Evolutionary conservation across 306 rosid species (phyloP), one percentile per base, ranked within the genome.

Genomic region (Lathyrus sativus): DNA sequence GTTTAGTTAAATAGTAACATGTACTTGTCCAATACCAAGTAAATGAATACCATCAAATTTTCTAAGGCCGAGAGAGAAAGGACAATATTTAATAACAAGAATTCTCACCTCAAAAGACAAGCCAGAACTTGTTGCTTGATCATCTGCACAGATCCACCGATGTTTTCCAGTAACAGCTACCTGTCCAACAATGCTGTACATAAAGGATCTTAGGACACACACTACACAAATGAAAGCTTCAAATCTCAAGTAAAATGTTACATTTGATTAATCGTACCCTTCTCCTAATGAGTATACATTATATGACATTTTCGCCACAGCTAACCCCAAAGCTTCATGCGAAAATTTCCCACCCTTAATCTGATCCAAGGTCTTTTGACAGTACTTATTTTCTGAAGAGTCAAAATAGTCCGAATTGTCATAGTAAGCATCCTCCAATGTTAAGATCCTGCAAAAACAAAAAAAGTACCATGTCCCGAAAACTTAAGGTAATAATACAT

Each of bases 351-450:
- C 85, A 69, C 76, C 83, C 8, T 66, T 82, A 58, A 78, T 79
- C 75, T 66, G 85, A 33, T 85, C 89, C 68, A 70, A 55, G 56
- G 82, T 77, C 77, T 79, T 84, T 61, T 72, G 87, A 78, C 73
- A 66, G 80, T 74, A 61, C 65, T 77, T 68, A 73, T 66, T 81
- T 75, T 67, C 84, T 6, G 86, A 78, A 29, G 82, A 43, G 60
- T 84, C 77, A 61, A 79, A 62, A 65, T 81, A 78, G 70, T 80
- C 83, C 49, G 76, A 79, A 70, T 80, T 86, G 82, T 83, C 90
- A 80, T 80, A 95, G 85, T 88, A 95, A 65, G 85, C 97, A 31
- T 95, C 96, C 80, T 91, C 97, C 89, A 89, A 95, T 62, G 97
- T 95, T 83, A 95, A 73, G 72, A 90, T 82, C 99, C 99, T 95